A percentile compares a stretch with the other conserved stretches of the same genome.
These are phyloP conservation scores for Candida sithepensis DNA, from an alignment of 805 yeast genomes.

Conservation along the genomic window DNA sequence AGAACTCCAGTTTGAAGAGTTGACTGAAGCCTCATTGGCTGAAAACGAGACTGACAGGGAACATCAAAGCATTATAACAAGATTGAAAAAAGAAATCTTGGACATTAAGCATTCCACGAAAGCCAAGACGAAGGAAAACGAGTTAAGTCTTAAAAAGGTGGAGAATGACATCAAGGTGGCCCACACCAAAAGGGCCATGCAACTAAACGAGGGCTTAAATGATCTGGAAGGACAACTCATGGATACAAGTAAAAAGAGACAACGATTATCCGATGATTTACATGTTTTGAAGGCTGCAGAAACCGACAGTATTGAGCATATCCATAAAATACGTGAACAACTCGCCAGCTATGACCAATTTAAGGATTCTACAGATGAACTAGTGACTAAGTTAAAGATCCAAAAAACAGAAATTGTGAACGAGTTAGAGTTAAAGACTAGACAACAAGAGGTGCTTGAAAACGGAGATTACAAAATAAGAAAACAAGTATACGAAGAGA, in stretches of 20 bases:
- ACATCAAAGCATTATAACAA: constrained; percentile 25
- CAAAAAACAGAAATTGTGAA: constrained; percentile 7
- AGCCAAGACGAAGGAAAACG: constrained; percentile 4
- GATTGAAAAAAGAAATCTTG: constrained; percentile 26
- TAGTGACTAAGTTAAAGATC: constrained; percentile 9
- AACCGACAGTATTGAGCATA: not conserved
- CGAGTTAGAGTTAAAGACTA: constrained; percentile 4
- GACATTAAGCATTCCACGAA: constrained; percentile 24
- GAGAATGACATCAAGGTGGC: constrained; percentile 2
- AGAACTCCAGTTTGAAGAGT: constrained; percentile 13
- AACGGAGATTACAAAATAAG: constrained; percentile 1
- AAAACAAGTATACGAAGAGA: not conserved
- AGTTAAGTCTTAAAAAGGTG: constrained; percentile 7
- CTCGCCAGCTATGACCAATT: constrained; percentile 4
- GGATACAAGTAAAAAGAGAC: constrained; percentile 1
- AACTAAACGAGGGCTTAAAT: constrained; percentile 5
- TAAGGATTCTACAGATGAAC: constrained; percentile 15
- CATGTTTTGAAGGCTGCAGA: constrained; percentile 1
- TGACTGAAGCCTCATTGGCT: constrained; percentile 23
- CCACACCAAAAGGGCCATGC: constrained; percentile 1
- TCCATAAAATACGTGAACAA: constrained; percentile 5
- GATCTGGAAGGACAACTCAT: constrained; percentile 8
- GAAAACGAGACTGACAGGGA: constrained; percentile 31
- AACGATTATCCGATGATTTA: not conserved
- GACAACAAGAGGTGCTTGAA: constrained; percentile 8